phyloP scores from a whole-genome alignment of 805 yeast species.

The Ogataea wickerhamii region DNA sequence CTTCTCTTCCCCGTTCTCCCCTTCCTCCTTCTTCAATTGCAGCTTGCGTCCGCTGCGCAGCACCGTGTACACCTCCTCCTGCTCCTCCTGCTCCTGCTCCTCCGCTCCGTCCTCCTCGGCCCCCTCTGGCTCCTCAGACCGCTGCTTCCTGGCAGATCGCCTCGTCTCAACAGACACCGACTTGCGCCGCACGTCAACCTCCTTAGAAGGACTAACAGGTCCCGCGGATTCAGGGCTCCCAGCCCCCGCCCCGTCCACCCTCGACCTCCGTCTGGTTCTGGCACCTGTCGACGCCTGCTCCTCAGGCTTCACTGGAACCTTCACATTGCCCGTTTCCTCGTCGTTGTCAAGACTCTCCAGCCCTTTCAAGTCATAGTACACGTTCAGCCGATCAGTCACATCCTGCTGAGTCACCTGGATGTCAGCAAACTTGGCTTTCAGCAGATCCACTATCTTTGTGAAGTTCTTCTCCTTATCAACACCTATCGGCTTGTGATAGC shows the following conservation, averaged over 20 bases:
- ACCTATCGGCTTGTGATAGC: constrained; percentile 32
- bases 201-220: too few relatives aligned
- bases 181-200: constrained; percentile 3
- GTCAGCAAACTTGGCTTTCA: constrained; percentile 21
- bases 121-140: constrained; percentile 7
- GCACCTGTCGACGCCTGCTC: constrained; percentile 8
- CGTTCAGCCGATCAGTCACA: constrained; percentile 17
- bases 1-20: constrained; percentile 2
- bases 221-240: not conserved
- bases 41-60: constrained; percentile 9
- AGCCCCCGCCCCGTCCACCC: not conserved
- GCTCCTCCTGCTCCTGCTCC: constrained; percentile 2
- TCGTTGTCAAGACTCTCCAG: constrained; percentile 22
- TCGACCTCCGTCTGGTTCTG: constrained; percentile 10
- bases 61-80: constrained; percentile 1
- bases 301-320: constrained; percentile 3
- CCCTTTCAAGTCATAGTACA: constrained; percentile 29
- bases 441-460: constrained; percentile 13
- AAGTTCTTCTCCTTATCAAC: constrained; percentile 13
- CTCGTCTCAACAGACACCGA: constrained; percentile 4
- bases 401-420: constrained; percentile 11
- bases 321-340: constrained; percentile 1
- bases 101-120: constrained; percentile 3
- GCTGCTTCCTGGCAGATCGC: constrained; percentile 2
- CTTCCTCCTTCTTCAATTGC: constrained; percentile 3